These are phyloP conservation scores for Thelonectria rubi DNA, from an alignment of 2,329 filamentous ascomycete genomes.

Conservation along the genomic window DNA sequence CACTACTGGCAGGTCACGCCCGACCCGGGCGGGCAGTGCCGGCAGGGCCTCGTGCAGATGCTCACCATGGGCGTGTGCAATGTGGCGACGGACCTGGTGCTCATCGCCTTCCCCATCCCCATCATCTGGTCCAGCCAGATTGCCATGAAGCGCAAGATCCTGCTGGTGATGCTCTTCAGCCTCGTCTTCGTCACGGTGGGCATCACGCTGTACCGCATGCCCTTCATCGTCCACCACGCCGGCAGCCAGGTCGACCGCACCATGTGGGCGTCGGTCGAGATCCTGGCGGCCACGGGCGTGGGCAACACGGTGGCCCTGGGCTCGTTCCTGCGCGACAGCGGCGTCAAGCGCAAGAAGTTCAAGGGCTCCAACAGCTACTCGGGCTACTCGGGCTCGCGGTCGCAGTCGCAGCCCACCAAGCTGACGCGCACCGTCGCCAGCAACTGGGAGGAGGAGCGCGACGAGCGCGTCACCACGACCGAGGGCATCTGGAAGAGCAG, in stretches of 20 bases:
- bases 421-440: conserved; percentile 34
- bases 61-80: conserved; percentile 86
- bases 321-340: conserved; percentile 87
- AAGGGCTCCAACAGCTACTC: conserved; percentile 60
- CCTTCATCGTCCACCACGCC: conserved; percentile 71
- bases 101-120: conserved; percentile 86
- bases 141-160: conserved; percentile 76
- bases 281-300: conserved; percentile 83
- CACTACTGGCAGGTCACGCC: conserved; percentile 81
- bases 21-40: conserved; percentile 83
- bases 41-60: conserved; percentile 84
- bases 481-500: conserved; percentile 40
- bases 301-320: conserved; percentile 89
- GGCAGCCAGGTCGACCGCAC: conserved; percentile 86
- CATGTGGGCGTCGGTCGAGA: conserved; percentile 85
- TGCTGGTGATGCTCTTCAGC: conserved; percentile 80
- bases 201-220: conserved; percentile 80
- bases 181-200: conserved; percentile 78
- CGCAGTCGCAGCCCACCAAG: conserved; percentile 33
- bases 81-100: conserved; percentile 82
- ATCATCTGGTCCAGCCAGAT: conserved; percentile 85
- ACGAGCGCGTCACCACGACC: conserved; percentile 33
- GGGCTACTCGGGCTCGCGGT: conserved; percentile 40
- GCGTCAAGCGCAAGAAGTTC: conserved; percentile 86
- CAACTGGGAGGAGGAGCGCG: conserved; percentile 39